A percentile compares a stretch with the other conserved stretches of the same genome.
phyloP scores from a whole-genome alignment of 2,329 filamentous ascomycete species.

The Trichothecium sympodiale region DNA sequence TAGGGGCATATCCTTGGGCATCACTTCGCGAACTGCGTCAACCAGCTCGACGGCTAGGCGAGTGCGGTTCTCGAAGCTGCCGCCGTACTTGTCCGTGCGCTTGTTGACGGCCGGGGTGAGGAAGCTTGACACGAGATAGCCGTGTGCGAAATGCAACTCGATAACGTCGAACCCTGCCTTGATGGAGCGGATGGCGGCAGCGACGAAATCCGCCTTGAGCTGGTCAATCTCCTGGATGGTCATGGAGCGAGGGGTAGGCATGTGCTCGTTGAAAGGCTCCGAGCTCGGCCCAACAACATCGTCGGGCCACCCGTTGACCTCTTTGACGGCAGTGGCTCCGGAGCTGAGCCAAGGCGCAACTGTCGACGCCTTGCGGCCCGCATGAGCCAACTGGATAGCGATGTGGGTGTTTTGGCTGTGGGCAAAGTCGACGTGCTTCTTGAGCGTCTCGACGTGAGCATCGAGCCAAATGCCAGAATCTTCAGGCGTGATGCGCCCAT shows the following conservation, averaged over 20 bases:
- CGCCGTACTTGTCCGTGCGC: conserved; percentile 57
- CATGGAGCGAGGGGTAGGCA: conserved; percentile 53
- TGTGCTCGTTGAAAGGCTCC: conserved; percentile 45
- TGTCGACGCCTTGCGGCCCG: conserved; percentile 51
- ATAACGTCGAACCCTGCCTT: conserved; percentile 57
- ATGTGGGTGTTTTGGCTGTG: conserved; percentile 49
- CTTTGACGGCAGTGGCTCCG: conserved; percentile 35
- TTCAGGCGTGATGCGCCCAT: conserved; percentile 63
- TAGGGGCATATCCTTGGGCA: conserved; percentile 58
- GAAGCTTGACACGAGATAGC: conserved; percentile 64
- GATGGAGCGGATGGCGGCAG: conserved; percentile 42
- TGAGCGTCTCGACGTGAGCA: conserved; percentile 50
- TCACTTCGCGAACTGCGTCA: conserved; percentile 47
- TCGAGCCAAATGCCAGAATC: conserved; percentile 62
- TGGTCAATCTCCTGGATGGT: conserved; percentile 52
- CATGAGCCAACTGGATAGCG: conserved; percentile 65
- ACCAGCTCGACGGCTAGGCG: conserved; percentile 58
- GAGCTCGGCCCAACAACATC: conserved; percentile 35
- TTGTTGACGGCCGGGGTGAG: conserved; percentile 59
- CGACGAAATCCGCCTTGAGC: conserved; percentile 50
- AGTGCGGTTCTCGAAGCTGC: conserved; percentile 60
- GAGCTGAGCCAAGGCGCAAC: conserved; percentile 54
- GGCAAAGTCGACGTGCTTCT: conserved; percentile 48
- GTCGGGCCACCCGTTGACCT: conserved; percentile 39
- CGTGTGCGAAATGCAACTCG: conserved; percentile 69